Percentiles rank a stretch among this genome's conserved stretches.
These are phyloP conservation scores for Coemansia sp. DNA, from an alignment of 192 early-diverging fungal species.

Conservation along the genomic window DNA sequence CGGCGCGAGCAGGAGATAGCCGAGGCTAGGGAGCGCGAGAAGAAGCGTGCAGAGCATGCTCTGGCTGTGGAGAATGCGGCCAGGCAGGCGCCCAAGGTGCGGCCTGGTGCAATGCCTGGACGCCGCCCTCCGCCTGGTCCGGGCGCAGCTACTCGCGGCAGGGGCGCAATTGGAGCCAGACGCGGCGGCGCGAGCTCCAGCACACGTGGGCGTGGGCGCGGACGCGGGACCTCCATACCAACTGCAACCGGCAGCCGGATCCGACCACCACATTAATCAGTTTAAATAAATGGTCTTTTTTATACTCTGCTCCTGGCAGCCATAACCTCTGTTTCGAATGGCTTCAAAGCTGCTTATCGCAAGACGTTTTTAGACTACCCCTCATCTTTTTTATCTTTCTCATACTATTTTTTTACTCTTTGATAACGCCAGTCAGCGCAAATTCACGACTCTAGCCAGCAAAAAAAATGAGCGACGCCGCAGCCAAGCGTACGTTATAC, in stretches of 20 bases:
- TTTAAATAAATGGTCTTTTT: too few relatives aligned
- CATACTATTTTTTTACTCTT: neutral
- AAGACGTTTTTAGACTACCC: too few relatives aligned
- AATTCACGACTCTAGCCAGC: neutral
- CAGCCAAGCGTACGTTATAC: neutral
- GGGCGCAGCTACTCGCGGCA: conserved; percentile 3
- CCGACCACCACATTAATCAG: conserved; percentile 8
- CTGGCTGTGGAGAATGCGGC: conserved; percentile 1
- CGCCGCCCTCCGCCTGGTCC: conserved; percentile 16
- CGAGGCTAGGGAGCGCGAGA: conserved; percentile 39
- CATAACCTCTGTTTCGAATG: too few relatives aligned
- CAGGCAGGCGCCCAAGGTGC: conserved; percentile 3
- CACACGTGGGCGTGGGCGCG: conserved; percentile 9
- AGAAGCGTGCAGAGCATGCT: conserved; percentile 22
- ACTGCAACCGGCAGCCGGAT: conserved; percentile 21
- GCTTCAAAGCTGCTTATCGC: too few relatives aligned
- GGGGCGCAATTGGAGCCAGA: conserved; percentile 1
- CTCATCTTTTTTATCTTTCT: neutral
- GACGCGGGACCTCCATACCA: conserved; percentile 19
- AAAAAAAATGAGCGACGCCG: conserved; percentile 3
- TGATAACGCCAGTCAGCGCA: neutral
- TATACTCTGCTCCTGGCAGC: too few relatives aligned
- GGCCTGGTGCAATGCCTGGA: neutral
- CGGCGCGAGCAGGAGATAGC: conserved; percentile 12
- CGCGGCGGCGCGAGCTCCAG: neutral